phyloP scores from a whole-genome alignment of 2,329 filamentous ascomycete species.

The Septoria petroselini region DNA sequence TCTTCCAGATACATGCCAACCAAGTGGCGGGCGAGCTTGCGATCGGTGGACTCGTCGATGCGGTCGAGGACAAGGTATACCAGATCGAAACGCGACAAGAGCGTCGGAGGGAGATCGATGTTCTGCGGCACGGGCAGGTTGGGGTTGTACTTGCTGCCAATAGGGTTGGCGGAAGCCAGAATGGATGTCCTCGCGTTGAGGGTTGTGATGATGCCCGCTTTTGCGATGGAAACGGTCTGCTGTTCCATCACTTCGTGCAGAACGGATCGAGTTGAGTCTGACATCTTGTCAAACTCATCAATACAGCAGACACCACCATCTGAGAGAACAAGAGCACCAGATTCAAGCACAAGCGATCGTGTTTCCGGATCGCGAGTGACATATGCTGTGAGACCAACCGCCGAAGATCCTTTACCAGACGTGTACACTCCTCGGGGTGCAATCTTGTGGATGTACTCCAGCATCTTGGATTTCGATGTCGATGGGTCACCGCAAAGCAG shows the following conservation, averaged over 20 bases:
- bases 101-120: conserved; percentile 91
- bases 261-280: conserved; percentile 68
- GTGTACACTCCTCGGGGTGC: conserved; percentile 82
- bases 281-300: conserved; percentile 80
- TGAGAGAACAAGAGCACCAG: conserved; percentile 68
- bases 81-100: conserved; percentile 92
- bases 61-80: conserved; percentile 96
- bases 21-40: conserved; percentile 84
- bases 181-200: conserved; percentile 94
- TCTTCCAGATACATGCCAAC: conserved; percentile 97
- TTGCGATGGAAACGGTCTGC: conserved; percentile 74
- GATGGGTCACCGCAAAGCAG: conserved; percentile 96
- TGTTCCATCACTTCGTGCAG: conserved; percentile 80
- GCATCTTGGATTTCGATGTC: conserved; percentile 90
- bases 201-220: conserved; percentile 78
- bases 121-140: conserved; percentile 95
- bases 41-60: conserved; percentile 84
- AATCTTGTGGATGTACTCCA: conserved; percentile 96
- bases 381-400: conserved; percentile 74
- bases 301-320: conserved; percentile 76
- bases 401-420: conserved; percentile 71
- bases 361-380: conserved; percentile 72
- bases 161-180: conserved; percentile 93
- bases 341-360: conserved; percentile 69
- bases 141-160: conserved; percentile 95